Base-by-base conservation (phyloP, 1,284 basidiomycete genomes). In the Phlebopus sp. region DNA sequence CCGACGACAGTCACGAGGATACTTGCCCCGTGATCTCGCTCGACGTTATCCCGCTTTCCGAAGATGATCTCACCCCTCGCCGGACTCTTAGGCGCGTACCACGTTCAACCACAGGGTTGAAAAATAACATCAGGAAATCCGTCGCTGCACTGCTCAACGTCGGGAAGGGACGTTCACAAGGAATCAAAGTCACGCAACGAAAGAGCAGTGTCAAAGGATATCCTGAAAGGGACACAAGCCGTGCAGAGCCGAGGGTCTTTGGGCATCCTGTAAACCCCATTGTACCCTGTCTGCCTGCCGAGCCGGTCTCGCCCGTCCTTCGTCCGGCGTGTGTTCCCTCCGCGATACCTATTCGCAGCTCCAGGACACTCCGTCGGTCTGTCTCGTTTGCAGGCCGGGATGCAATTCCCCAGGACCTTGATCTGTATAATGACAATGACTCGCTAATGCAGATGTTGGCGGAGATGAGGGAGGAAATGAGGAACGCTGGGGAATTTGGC, bases 351-450 rank as follows among this genome's bases (percentile, higher is more conserved):
- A 27, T 0, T 4, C 37, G 30, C 34, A 36, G n/a, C 5, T 44
- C 55, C 1, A 51, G 39, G 21, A 21, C 39, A 9, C 45, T 66
- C 7, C 65, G 60, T 32, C 62, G 65, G 25, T 64, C 62, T 5
- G 52, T n/a, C 32, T 66, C 64, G 15, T 54, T 53, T 4, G 52
- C 53, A 5, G 58, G 52, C 3, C 49, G 53, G 52, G 36, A 53
- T 19, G 14, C 19, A 1, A 23, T 35, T 3, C 23, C 37, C 19
- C 25, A 32, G n/a, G 29, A 41, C 14, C 10, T 30, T 9, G 32
- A 15, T 9, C 30, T 29, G 11, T 11, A 14, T 3, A 15, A 38
- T 4, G 44, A 38, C 1, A 46, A 42, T 9, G 53, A 53, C 27
- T 5, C 49, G 3, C 11, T 65, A 18, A 53, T 53, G 54, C 32